Percentiles rank a stretch among this genome's conserved stretches.
Evolutionary conservation across 305 asterid species (phyloP).

Genomic region (Ilex paraguariensis): DNA sequence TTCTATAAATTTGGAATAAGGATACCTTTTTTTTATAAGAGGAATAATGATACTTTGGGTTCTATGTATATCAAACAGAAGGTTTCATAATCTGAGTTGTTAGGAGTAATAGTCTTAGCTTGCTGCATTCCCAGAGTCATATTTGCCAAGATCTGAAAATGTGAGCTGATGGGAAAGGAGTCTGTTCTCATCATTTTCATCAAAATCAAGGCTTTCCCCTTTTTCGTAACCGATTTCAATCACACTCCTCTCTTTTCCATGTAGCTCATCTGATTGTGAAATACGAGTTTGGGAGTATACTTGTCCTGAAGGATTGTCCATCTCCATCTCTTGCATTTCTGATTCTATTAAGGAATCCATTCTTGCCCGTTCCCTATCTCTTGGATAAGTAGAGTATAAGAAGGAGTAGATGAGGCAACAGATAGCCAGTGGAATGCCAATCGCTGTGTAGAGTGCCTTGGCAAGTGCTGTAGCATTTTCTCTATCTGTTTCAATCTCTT

Average conservation of each 20-base stretch:
- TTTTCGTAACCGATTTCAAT: slow-evolving; percentile 33
- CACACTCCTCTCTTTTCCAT: slow-evolving; percentile 27
- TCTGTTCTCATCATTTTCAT: slow-evolving; percentile 41
- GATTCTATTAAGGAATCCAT: slow-evolving; percentile 52
- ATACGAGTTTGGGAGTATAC: slow-evolving; percentile 21
- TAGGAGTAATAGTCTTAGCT: background rate
- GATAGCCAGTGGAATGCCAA: no score
- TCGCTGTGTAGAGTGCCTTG: no score
- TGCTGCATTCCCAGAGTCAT: background rate
- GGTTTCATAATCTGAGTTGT: no score
- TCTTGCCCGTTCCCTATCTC: slow-evolving; percentile 72
- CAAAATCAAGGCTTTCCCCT: slow-evolving; percentile 24
- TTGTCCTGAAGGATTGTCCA: slow-evolving; percentile 21
- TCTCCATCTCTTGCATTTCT: slow-evolving; percentile 35
- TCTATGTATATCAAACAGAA: no score
- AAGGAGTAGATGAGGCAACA: no score
- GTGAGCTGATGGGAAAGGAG: slow-evolving; percentile 28
- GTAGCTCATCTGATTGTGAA: slow-evolving; percentile 15
- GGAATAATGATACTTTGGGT: no score
- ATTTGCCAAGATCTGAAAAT: slow-evolving; percentile 12
- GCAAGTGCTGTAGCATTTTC: no score
- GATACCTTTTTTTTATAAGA: no score
- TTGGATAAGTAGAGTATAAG: slow-evolving; percentile 69
- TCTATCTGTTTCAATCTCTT: no score
- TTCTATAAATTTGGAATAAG: no score